Conservation (phyloP, 169 alveolate genomes). For the Plasmodium gallinaceum region DNA sequence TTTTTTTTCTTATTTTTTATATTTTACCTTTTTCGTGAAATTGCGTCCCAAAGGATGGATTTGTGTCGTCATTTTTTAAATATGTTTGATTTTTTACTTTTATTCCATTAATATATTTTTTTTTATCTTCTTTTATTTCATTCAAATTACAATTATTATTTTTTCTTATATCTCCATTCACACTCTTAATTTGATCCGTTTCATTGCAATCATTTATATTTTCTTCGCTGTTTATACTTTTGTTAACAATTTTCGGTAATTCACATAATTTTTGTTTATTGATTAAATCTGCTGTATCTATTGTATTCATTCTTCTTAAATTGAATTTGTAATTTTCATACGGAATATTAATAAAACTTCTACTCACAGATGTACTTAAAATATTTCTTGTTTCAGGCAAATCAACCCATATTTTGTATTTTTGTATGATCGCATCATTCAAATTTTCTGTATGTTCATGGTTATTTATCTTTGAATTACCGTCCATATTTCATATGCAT, state of each 20-base stretch:
- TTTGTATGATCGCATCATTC: neutral
- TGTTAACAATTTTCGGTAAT: neutral
- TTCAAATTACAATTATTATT: neutral
- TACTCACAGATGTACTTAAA: neutral
- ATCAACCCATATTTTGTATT: conserved; percentile 1
- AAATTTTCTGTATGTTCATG: neutral
- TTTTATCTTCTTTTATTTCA: neutral
- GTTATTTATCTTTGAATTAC: neutral
- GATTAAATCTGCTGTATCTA: conserved; percentile 16
- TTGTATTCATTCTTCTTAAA: conserved; percentile 9
- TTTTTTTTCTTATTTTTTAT: neutral
- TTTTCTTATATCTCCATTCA: too few species aligned
- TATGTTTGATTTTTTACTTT: neutral
- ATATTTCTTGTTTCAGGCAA: conserved; percentile 5
- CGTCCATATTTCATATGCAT: neutral
- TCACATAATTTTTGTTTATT: neutral
- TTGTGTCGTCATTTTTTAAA: neutral
- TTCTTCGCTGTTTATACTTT: neutral
- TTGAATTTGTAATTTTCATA: conserved; percentile 1
- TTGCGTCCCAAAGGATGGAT: conserved; percentile 46
- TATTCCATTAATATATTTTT: neutral
- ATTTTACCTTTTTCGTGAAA: conserved; percentile 57
- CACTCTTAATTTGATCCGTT: too few species aligned
- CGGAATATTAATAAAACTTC: conserved; percentile 10
- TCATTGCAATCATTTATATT: too few species aligned